A percentile compares a stretch with the other conserved stretches of the same genome.
phyloP scores from a whole-genome alignment of 169 alveolate species.

The Cryptosporidium tyzzeri region DNA sequence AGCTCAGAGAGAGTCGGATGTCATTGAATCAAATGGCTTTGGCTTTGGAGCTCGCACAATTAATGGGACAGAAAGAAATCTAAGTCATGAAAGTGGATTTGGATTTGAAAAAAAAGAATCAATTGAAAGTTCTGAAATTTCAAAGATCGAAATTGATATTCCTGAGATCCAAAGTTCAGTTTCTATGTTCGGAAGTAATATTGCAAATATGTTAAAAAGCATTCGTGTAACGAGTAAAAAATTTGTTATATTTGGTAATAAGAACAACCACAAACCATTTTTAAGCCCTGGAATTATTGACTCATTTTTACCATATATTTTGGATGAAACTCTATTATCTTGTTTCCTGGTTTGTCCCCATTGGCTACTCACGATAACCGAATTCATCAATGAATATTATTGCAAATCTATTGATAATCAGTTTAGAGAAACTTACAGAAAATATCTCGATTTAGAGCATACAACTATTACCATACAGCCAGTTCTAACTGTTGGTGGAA shows the following conservation, averaged over 20 bases:
- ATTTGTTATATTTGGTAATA: constrained; percentile 41
- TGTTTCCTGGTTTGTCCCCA: constrained; percentile 72
- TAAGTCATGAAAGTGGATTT: constrained; percentile 1
- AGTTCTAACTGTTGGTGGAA: constrained; percentile 65
- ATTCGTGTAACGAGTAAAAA: constrained; percentile 19
- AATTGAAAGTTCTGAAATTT: constrained; percentile 27
- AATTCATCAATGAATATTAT: constrained; percentile 17
- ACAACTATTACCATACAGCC: constrained; percentile 69
- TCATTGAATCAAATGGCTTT: not conserved
- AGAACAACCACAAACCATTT: constrained; percentile 65
- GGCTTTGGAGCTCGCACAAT: not conserved
- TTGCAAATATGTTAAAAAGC: not conserved
- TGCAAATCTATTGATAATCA: constrained; percentile 37
- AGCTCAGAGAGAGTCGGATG: not conserved
- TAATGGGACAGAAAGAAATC: not conserved
- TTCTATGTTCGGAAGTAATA: not conserved
- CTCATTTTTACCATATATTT: constrained; percentile 46
- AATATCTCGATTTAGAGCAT: constrained; percentile 44
- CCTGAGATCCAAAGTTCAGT: not conserved
- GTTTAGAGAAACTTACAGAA: constrained; percentile 31
- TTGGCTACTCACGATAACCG: constrained; percentile 57
- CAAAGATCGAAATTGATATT: not conserved
- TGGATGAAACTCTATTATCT: constrained; percentile 52
- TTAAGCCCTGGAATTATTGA: constrained; percentile 73
- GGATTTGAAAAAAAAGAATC: constrained; percentile 48